Evolutionary conservation across 140 eudicot genomes (phyloP).

Genomic region (Oenanthe javanica): DNA sequence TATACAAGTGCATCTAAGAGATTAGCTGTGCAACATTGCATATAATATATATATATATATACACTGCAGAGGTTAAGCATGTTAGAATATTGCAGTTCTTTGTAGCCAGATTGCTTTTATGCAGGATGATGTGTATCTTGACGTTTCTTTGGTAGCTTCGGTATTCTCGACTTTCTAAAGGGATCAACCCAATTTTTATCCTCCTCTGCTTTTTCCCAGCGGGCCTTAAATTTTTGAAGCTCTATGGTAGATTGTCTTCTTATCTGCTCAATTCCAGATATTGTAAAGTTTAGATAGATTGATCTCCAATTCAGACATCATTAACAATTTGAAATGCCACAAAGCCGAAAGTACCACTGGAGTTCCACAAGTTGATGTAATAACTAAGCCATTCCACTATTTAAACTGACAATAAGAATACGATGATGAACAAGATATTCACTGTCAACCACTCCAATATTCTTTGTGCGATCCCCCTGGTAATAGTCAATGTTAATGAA

Average conservation of each 20-base stretch:
- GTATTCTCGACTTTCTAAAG: conserved; percentile 32
- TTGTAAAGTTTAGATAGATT: background rate
- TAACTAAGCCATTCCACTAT: background rate
- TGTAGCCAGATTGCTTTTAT: background rate
- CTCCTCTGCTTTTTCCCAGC: conserved; percentile 82
- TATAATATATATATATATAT: background rate
- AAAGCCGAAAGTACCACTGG: background rate
- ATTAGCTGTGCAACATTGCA: background rate
- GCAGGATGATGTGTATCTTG: background rate
- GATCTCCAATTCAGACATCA: background rate
- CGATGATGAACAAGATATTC: conserved; percentile 71
- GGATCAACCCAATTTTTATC: conserved; percentile 81
- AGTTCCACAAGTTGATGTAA: background rate
- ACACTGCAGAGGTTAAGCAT: conserved; percentile 1
- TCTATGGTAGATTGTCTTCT: conserved; percentile 78
- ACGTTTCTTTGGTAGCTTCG: conserved; percentile 11
- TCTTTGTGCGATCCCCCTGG: conserved; percentile 72
- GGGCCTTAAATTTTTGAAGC: conserved; percentile 57
- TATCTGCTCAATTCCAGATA: conserved; percentile 37
- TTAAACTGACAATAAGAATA: background rate
- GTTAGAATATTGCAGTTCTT: background rate
- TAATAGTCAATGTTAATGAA: conserved; percentile 11
- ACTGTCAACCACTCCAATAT: conserved; percentile 79
- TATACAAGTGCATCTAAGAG: background rate
- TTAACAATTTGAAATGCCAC: background rate